Evolutionary conservation across 352 stramenopile genomes (phyloP).

Genomic region (Phytophthora parvispora): DNA sequence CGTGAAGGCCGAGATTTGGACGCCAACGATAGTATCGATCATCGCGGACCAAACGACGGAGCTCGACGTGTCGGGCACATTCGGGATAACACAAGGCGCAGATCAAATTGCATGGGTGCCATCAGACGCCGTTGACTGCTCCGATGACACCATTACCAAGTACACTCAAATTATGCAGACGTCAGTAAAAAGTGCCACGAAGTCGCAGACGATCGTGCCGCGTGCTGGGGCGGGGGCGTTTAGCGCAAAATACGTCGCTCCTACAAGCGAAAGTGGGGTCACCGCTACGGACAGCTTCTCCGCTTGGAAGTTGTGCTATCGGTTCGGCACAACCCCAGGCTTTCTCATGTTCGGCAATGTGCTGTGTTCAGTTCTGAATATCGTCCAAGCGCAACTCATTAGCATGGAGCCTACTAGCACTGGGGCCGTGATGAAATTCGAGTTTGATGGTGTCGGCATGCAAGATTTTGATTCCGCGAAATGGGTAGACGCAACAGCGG

Average conservation of each 20-base stretch:
- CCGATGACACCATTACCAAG: slow-evolving; percentile 21
- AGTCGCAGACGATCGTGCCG: slow-evolving; percentile 43
- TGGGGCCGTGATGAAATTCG: slow-evolving; percentile 62
- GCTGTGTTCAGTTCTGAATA: slow-evolving; percentile 63
- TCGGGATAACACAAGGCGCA: slow-evolving; percentile 64
- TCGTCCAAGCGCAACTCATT: slow-evolving; percentile 53
- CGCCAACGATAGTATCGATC: slow-evolving; percentile 52
- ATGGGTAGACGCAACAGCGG: slow-evolving; percentile 48
- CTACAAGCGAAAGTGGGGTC: slow-evolving; percentile 9
- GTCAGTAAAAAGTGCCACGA: slow-evolving; percentile 33
- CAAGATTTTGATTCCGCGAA: slow-evolving; percentile 76
- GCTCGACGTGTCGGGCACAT: slow-evolving; percentile 59
- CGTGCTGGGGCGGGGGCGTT: slow-evolving; percentile 46
- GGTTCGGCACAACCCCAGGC: slow-evolving; percentile 58
- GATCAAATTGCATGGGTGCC: slow-evolving; percentile 77
- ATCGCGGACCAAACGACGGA: slow-evolving; percentile 54
- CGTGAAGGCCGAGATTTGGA: slow-evolving; percentile 64
- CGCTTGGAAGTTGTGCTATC: slow-evolving; percentile 80
- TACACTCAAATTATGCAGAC: slow-evolving; percentile 59
- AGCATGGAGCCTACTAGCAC: slow-evolving; percentile 34
- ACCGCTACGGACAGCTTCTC: slow-evolving; percentile 32
- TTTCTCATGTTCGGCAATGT: slow-evolving; percentile 78
- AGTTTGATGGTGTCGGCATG: slow-evolving; percentile 63
- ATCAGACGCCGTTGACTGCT: slow-evolving; percentile 51
- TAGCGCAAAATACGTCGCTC: slow-evolving; percentile 50